A percentile compares a stretch with the other conserved stretches of the same genome.
phyloP scores from a whole-genome alignment of 352 stramenopile genomes.

The Globisporangium spiculum region DNA sequence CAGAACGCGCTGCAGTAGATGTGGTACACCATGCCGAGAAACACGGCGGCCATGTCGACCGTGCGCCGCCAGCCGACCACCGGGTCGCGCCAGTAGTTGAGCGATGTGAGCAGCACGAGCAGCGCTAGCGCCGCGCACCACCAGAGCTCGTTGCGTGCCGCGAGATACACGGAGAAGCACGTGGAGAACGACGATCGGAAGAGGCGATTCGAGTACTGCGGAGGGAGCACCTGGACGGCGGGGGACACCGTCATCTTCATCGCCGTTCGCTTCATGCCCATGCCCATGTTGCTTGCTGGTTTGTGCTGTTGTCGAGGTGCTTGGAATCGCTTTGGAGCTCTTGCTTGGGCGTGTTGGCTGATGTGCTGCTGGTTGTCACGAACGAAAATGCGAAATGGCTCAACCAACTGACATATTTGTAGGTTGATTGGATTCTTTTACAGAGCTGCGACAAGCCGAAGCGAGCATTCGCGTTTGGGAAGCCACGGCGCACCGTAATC shows the following conservation, averaged over 20 bases:
- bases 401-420: neutral
- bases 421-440: neutral
- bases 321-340: neutral
- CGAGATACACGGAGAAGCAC: conserved; percentile 54
- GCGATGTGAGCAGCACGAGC: conserved; percentile 74
- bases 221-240: conserved; percentile 48
- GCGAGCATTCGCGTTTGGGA: neutral
- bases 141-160: conserved; percentile 57
- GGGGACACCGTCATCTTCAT: neutral
- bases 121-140: conserved; percentile 56
- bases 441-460: conserved; percentile 4
- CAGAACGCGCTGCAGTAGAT: conserved; percentile 58
- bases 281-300: neutral
- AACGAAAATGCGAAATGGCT: conserved; percentile 9
- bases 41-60: conserved; percentile 65
- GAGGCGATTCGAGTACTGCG: conserved; percentile 62
- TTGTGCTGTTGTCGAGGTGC: neutral
- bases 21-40: conserved; percentile 57
- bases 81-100: conserved; percentile 84
- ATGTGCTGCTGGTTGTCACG: conserved; percentile 2
- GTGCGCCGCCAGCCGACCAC: conserved; percentile 72
- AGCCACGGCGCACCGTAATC: neutral
- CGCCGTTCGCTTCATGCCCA: neutral
- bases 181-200: conserved; percentile 75
- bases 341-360: neutral